phyloP scores from a whole-genome alignment of 164 flowering plant genomes.

The Nymphaea colorata region DNA sequence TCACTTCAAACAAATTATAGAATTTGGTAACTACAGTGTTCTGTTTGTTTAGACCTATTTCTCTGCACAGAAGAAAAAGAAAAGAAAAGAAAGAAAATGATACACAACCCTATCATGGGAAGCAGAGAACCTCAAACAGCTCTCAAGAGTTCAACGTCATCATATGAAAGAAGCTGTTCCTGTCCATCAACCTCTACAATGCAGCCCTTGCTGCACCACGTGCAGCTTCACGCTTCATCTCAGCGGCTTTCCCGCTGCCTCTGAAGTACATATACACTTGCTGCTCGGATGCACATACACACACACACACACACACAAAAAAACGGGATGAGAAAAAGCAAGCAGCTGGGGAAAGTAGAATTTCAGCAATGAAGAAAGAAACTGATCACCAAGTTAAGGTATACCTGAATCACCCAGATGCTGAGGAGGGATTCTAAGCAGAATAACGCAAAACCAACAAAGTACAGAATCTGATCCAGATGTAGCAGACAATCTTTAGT shows the following conservation, averaged over 20 bases:
- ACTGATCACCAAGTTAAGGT: neutral
- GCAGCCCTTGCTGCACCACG: slow-evolving; percentile 54
- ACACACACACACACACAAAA: neutral
- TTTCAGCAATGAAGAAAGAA: neutral
- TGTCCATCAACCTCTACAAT: neutral
- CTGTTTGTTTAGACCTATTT: too few relatives aligned
- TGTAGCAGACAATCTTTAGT: neutral
- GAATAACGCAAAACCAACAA: slow-evolving; percentile 77
- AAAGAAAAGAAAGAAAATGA: neutral
- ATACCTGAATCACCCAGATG: slow-evolving; percentile 92
- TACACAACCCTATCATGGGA: neutral
- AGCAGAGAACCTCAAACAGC: neutral
- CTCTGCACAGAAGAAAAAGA: neutral
- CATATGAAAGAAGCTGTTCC: neutral
- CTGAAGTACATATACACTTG: slow-evolving; percentile 94
- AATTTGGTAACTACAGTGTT: neutral
- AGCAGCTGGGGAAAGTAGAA: neutral
- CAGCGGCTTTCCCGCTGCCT: slow-evolving; percentile 77
- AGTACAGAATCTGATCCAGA: slow-evolving; percentile 68
- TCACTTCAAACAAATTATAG: neutral
- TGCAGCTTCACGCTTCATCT: slow-evolving; percentile 65
- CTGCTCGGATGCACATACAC: slow-evolving; percentile 25
- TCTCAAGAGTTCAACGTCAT: neutral
- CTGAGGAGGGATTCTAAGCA: slow-evolving; percentile 64
- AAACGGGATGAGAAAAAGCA: neutral